Base-by-base conservation (phyloP, 1,139 yeast genomes). In the Tardiomyces blankii region DNA sequence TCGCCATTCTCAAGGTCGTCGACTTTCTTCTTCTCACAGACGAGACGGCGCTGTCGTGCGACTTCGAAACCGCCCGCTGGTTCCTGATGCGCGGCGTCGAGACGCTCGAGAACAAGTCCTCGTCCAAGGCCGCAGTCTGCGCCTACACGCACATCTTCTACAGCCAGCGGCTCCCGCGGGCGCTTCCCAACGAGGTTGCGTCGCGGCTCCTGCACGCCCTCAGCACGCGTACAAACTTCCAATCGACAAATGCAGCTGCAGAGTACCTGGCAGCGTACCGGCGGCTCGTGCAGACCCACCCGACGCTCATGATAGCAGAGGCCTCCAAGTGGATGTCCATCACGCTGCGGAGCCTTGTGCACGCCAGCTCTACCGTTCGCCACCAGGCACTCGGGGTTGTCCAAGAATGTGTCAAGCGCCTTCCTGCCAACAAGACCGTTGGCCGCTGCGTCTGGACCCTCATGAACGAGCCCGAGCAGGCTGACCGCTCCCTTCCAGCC, bases 71-170 rank as follows among this genome's bases (percentile, higher is more conserved):
- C 3, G 46, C 42, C 23, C 25, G 38, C 11, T 45, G 28, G 28
- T 47, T 47, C 23, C 21, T 45, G 19, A 40, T 28, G 38, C 38
- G 39, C 8, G 49, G 46, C 8, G 39, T 45, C 19, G 38, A 14
- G 14, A 42, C 43, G 1, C n/a, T 47, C 18, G 18, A 23, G 2
- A 16, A 18, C 13, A 14, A 35, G 12, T 30, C 35, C 28, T 27
- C 46, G 9, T 43, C 48, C 18, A 47, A 47, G 32, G 41, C 48
- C 1, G 25, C 45, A 18, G 38, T 43, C n/a, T 41, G 46, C n/a
- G 35, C 40, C 23, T 45, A 48, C 35, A 41, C 46, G 6, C 49
- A 45, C 23, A 38, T 47, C 4, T 45, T 45, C 41, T 41, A 41
- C 25, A 46, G 41, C 25, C 35, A 39, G 11, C 46, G 42, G 14